These are phyloP conservation scores for Cercophora sp. DNA, from an alignment of 495 filamentous ascomycete species.

Conservation along the genomic window DNA sequence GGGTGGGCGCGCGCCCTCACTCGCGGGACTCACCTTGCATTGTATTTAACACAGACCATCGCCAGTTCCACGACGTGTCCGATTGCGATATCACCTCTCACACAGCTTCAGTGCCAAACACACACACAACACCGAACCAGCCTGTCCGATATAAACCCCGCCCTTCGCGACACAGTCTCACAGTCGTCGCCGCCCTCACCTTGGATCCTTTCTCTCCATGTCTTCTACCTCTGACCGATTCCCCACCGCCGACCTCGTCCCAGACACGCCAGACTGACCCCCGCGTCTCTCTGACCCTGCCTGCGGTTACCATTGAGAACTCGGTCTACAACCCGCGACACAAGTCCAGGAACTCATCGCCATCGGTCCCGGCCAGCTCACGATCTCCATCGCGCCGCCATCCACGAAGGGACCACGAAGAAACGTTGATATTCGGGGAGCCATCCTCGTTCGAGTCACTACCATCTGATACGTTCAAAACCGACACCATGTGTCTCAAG, in stretches of 20 bases:
- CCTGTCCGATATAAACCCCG: neutral
- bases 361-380: neutral
- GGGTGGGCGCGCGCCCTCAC: slow-evolving; percentile 6
- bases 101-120: too few species aligned
- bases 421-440: slow-evolving; percentile 16
- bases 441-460: slow-evolving; percentile 20
- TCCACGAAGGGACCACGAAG: slow-evolving; percentile 6
- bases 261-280: slow-evolving; percentile 43
- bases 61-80: slow-evolving; percentile 8
- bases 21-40: slow-evolving; percentile 10
- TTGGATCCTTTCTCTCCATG: slow-evolving; percentile 40
- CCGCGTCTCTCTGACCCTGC: slow-evolving; percentile 10
- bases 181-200: too few species aligned
- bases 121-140: too few species aligned
- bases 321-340: slow-evolving; percentile 24
- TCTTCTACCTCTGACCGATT: slow-evolving; percentile 33
- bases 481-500: slow-evolving; percentile 42
- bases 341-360: slow-evolving; percentile 15
- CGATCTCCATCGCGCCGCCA: neutral
- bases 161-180: neutral
- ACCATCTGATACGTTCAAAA: slow-evolving; percentile 18
- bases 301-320: slow-evolving; percentile 29
- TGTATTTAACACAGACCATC: slow-evolving; percentile 11
- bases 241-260: slow-evolving; percentile 32
- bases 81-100: too few species aligned